Evolutionary conservation across 805 yeast genomes (phyloP), one percentile per base, ranked within the genome.

Genomic region (Metschnikowia amazonensis): DNA sequence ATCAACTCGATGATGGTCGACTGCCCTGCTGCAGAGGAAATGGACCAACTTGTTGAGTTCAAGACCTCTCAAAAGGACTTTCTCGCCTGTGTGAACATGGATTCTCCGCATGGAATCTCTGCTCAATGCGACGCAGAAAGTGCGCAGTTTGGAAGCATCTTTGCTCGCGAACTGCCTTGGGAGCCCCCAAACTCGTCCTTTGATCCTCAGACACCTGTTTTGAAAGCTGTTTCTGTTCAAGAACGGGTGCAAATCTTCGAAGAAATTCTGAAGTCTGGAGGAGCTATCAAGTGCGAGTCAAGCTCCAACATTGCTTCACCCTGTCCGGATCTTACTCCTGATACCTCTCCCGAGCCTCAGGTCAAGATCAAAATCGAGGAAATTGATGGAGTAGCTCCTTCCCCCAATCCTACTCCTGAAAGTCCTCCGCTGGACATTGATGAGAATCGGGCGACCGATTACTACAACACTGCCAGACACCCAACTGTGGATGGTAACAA

Each of bases 401-500:
- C 5, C 23, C 35, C 24, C 7, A 10, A 11, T 4, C 9, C n/a
- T 1, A 17, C 35, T 11, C 35, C 35, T 3, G 35, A 11, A 18
- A 18, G 11, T 13, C 24, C 14, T 8, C 23, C 35, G n/a, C n/a
- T n/a, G 4, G 35, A 32, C 5, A 10, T 8, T 10, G 11, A 14
- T 8, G 13, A 23, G 10, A 23, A 10, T 4, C 17, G 7, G 40
- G 13, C 5, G 3, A 25, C 11, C 3, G 32, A 37, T 11, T 37
- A 11, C 20, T 37, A 37, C 33, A 37, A 37, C 25, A 24, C 41
- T 3, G 25, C 18, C 25, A 20, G 41, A 11, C 34, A 39, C 16
- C 42, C 42, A 14, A 17, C 23, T 10, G 4, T 30, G n/a, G 34
- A 30, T 23, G 42, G 42, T 4, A 39, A 30, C 35, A 39, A 39